Percentiles rank a stretch among this genome's conserved stretches.
These are phyloP conservation scores for Lavandula angustifolia DNA, from an alignment of 257 asterid genomes.

Conservation along the genomic window DNA sequence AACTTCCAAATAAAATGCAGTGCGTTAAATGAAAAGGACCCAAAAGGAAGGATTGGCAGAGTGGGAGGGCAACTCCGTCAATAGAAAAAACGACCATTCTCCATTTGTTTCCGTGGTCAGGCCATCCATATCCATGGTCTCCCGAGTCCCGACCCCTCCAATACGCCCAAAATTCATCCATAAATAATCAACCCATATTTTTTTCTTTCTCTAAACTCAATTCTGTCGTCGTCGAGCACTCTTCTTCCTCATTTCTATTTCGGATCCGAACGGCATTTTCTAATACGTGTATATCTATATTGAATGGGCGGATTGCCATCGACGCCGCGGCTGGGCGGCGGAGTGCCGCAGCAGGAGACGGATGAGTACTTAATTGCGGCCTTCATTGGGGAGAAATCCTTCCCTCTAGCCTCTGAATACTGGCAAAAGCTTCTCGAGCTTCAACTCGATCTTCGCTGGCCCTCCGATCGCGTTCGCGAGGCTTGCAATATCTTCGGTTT, in stretches of 20 bases:
- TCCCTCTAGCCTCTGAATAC: constrained; percentile 73
- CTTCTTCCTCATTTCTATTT: constrained; percentile 4
- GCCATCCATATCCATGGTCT: constrained; percentile 24
- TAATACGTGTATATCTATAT: constrained; percentile 5
- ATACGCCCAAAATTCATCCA: constrained; percentile 13
- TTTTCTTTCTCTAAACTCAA: constrained; percentile 25
- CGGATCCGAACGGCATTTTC: constrained; percentile 31
- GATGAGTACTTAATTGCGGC: constrained; percentile 70
- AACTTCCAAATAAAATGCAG: too few species aligned
- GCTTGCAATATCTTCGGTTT: constrained; percentile 77
- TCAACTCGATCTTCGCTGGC: constrained; percentile 80
- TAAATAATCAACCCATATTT: constrained; percentile 8
- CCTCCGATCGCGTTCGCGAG: constrained; percentile 61
- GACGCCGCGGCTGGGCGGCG: constrained; percentile 64
- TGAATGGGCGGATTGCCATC: constrained; percentile 89
- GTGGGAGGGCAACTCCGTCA: constrained; percentile 8
- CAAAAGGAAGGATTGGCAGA: background rate
- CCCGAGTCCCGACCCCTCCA: background rate
- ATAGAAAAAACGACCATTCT: background rate
- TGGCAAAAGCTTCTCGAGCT: constrained; percentile 89
- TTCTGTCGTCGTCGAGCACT: constrained; percentile 28
- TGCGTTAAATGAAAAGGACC: background rate
- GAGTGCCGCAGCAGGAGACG: constrained; percentile 59
- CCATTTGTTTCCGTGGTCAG: constrained; percentile 4
- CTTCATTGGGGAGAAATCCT: constrained; percentile 77